Evolutionary conservation across 805 yeast genomes (phyloP).

Genomic region (Cephaloascus fragrans): DNA sequence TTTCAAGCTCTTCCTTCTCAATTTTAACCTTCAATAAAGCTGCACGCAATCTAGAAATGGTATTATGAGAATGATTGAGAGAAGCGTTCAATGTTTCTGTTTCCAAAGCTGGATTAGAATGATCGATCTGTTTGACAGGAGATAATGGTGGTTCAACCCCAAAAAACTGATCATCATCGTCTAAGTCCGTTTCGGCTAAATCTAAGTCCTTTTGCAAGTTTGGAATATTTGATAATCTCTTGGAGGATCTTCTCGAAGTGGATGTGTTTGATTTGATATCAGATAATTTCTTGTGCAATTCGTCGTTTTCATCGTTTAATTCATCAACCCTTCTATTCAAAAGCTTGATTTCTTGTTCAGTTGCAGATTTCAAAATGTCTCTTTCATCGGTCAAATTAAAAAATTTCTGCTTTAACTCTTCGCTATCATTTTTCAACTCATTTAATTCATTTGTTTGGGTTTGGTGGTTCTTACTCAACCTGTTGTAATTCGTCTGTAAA

Average conservation of each 20-base stretch:
- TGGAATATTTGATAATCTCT: constrained; percentile 1
- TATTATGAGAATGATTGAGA: constrained; percentile 52
- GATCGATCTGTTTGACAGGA: constrained; percentile 23
- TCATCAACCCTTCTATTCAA: constrained; percentile 44
- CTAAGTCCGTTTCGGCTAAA: constrained; percentile 4
- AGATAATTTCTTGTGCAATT: constrained; percentile 29
- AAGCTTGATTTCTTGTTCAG: constrained; percentile 32
- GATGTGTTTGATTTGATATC: constrained; percentile 2
- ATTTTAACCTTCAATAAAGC: constrained; percentile 33
- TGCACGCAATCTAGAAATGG: constrained; percentile 50
- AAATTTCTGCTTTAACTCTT: constrained; percentile 31
- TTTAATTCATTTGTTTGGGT: constrained; percentile 13
- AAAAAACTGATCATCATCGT: constrained; percentile 24
- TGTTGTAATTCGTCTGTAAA: constrained; percentile 28
- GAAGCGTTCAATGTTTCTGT: constrained; percentile 58
- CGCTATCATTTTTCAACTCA: constrained; percentile 23
- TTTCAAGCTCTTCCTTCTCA: constrained; percentile 26
- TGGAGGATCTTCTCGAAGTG: not conserved
- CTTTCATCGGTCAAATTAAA: constrained; percentile 28
- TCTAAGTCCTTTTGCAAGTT: not conserved
- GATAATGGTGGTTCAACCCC: constrained; percentile 24
- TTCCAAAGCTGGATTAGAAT: constrained; percentile 40
- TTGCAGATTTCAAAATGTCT: constrained; percentile 20
- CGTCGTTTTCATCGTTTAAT: constrained; percentile 62
- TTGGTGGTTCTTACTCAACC: constrained; percentile 19